phyloP scores from a whole-genome alignment of 179 eudicot genomes.

The Drosera spatulata region DNA sequence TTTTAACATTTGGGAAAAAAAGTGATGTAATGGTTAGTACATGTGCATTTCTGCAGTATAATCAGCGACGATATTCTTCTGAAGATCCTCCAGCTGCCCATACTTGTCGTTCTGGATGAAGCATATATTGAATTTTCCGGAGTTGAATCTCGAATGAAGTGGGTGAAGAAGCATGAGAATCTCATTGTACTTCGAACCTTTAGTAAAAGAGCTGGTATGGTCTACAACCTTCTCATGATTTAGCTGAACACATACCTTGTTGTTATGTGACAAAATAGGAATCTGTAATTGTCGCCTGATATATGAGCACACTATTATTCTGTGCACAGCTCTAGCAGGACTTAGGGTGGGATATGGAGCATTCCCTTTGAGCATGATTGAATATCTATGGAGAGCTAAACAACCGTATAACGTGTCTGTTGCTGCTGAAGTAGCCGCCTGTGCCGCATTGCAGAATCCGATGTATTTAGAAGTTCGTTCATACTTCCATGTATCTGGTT shows the following conservation, averaged over 20 bases:
- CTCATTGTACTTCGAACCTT: constrained; percentile 93
- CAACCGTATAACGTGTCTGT: constrained; percentile 98
- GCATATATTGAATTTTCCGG: constrained; percentile 94
- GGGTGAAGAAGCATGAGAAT: constrained; percentile 95
- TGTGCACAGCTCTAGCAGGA: constrained; percentile 85
- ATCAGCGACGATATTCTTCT: constrained; percentile 61
- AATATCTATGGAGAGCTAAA: constrained; percentile 94
- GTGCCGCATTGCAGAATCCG: constrained; percentile 88
- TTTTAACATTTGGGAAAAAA: too few species aligned
- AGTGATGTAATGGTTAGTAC: too few species aligned
- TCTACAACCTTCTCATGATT: neutral
- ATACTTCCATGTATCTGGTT: neutral
- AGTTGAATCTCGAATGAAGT: constrained; percentile 71
- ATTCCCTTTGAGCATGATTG: constrained; percentile 81
- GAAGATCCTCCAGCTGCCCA: constrained; percentile 71
- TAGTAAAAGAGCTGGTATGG: constrained; percentile 94
- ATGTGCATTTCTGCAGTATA: constrained; percentile 67
- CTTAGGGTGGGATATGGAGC: constrained; percentile 96
- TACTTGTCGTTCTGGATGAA: constrained; percentile 89
- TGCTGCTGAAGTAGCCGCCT: constrained; percentile 96
- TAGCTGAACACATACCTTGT: neutral
- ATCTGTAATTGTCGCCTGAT: too few species aligned
- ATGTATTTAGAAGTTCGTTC: constrained; percentile 56
- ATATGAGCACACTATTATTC: too few species aligned
- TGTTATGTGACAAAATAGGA: neutral